Percentiles rank a stretch among this genome's conserved stretches.
These are phyloP conservation scores for Ustilago vetiveriae DNA, from an alignment of 1,284 basidiomycete genomes.

Conservation along the genomic window DNA sequence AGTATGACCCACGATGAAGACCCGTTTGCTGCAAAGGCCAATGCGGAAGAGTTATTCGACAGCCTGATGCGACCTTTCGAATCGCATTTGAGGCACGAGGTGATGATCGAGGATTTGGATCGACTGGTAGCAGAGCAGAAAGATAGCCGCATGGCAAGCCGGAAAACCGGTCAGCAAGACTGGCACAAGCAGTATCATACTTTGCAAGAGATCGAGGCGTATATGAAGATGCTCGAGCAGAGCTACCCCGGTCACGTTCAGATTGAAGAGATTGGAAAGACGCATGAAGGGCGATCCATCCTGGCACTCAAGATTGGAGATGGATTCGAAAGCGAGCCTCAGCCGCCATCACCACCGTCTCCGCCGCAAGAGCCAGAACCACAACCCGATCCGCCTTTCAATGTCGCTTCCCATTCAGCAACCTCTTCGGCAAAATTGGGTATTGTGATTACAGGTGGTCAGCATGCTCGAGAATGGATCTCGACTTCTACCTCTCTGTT, in stretches of 20 bases:
- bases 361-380: slow-evolving; percentile 13
- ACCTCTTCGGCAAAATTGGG: slow-evolving; percentile 18
- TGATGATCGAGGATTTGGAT: slow-evolving; percentile 20
- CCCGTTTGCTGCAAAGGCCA: neutral
- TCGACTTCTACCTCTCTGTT: slow-evolving; percentile 79
- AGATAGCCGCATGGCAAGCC: too few relatives aligned
- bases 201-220: slow-evolving; percentile 28
- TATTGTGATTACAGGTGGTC: slow-evolving; percentile 36
- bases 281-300: slow-evolving; percentile 39
- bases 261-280: slow-evolving; percentile 26
- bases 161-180: too few relatives aligned
- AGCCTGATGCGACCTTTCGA: slow-evolving; percentile 9
- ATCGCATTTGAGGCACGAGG: neutral
- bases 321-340: neutral
- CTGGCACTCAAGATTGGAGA: slow-evolving; percentile 21
- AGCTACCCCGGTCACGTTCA: slow-evolving; percentile 24
- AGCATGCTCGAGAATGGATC: slow-evolving; percentile 73
- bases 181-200: slow-evolving; percentile 38
- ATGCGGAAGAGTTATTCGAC: neutral
- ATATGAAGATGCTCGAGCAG: slow-evolving; percentile 15
- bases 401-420: too few relatives aligned
- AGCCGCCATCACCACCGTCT: slow-evolving; percentile 1
- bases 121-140: slow-evolving; percentile 9
- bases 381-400: slow-evolving; percentile 10
- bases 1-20: slow-evolving; percentile 12